Conservation (phyloP, 116 monocot species). For the Dioscorea cayenensis region DNA sequence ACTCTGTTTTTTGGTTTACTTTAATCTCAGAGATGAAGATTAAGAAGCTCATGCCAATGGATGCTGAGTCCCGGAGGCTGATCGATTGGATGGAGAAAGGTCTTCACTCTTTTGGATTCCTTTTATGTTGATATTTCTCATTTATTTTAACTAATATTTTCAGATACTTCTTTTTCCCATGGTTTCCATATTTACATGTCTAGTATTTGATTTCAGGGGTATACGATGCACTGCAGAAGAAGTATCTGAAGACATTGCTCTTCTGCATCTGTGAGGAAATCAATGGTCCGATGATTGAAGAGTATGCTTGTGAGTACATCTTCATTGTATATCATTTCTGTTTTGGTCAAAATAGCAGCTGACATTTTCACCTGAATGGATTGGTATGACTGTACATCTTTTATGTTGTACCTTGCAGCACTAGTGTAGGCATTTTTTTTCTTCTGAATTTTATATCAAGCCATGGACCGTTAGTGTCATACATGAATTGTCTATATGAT, state of each 20-base stretch:
- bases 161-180: background rate
- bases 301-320: slow-evolving; percentile 72
- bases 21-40: slow-evolving; percentile 85
- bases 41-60: slow-evolving; percentile 98
- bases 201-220: slow-evolving; percentile 41
- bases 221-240: slow-evolving; percentile 96
- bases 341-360: background rate
- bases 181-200: background rate
- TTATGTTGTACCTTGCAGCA: too few relatives aligned
- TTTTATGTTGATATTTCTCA: too few relatives aligned
- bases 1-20: background rate
- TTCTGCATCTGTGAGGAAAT: slow-evolving; percentile 87
- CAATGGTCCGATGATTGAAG: slow-evolving; percentile 96
- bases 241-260: slow-evolving; percentile 87
- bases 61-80: slow-evolving; percentile 79
- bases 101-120: background rate
- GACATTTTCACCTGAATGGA: too few relatives aligned
- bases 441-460: too few relatives aligned
- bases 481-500: too few relatives aligned
- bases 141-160: background rate
- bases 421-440: too few relatives aligned
- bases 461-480: too few relatives aligned
- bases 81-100: slow-evolving; percentile 99
- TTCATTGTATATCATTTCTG: background rate
- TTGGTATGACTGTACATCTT: too few relatives aligned